Conservation (phyloP, 73 alveolate species). For the Uronychia binucleata region DNA sequence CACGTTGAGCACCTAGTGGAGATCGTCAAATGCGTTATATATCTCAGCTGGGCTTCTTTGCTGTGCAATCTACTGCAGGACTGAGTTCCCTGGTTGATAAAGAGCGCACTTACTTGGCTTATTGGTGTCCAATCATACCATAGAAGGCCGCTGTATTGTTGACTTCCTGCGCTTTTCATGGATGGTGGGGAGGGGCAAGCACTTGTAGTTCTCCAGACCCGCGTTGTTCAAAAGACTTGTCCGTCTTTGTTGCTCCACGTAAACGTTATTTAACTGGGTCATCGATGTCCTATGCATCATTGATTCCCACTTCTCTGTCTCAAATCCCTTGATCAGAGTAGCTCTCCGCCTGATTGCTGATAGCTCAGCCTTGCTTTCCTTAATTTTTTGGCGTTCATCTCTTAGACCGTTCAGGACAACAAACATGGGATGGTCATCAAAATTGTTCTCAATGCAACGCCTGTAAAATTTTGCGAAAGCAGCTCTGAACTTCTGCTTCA, state of each 20-base stretch:
- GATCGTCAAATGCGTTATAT: not conserved
- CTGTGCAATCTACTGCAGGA: not conserved
- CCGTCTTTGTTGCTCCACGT: not conserved
- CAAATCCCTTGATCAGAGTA: not conserved
- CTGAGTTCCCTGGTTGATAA: not conserved
- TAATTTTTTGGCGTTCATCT: not conserved
- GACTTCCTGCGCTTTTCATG: not conserved
- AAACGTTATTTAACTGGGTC: not conserved
- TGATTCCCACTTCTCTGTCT: no score
- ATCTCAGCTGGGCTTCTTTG: not conserved
- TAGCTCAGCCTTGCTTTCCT: not conserved
- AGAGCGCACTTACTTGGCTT: not conserved
- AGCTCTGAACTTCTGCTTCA: slow-evolving; percentile 52
- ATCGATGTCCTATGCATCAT: not conserved
- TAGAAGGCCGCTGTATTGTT: not conserved
- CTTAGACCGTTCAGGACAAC: not conserved
- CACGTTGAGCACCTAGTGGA: not conserved
- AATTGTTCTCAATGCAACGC: not conserved
- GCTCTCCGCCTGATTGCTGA: not conserved
- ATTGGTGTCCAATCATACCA: not conserved
- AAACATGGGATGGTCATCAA: not conserved
- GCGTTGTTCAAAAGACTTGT: not conserved
- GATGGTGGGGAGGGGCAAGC: not conserved
- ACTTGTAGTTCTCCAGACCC: not conserved
- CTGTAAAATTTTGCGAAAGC: slow-evolving; percentile 3